Evolutionary conservation across 1,284 basidiomycete species (phyloP).

Genomic region (Heterobasidion parviporum): DNA sequence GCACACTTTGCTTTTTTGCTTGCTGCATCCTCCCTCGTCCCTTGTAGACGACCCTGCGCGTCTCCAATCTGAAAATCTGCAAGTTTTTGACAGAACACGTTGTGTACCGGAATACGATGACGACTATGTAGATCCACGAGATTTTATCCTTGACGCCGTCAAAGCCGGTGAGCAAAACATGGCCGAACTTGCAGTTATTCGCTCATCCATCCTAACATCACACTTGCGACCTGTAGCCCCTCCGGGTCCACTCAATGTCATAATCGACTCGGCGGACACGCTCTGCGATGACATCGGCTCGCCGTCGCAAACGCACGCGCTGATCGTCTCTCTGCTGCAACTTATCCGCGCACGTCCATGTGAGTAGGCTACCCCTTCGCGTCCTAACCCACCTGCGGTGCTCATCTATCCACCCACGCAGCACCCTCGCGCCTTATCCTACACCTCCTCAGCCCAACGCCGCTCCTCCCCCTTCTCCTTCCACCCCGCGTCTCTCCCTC

Average conservation of each 20-base stretch:
- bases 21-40: conserved; percentile 48
- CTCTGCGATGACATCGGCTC: conserved; percentile 50
- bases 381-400: conserved; percentile 4
- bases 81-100: conserved; percentile 43
- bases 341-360: conserved; percentile 37
- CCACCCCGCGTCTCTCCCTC: conserved; percentile 60
- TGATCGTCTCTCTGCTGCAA: conserved; percentile 37
- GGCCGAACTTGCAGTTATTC: neutral
- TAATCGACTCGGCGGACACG: conserved; percentile 64
- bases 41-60: conserved; percentile 21
- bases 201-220: neutral
- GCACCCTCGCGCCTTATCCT: conserved; percentile 60
- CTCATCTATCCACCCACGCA: conserved; percentile 18
- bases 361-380: conserved; percentile 20
- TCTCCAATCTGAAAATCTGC: conserved; percentile 20
- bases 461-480: conserved; percentile 46
- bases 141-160: conserved; percentile 35
- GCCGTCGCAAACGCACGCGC: conserved; percentile 40
- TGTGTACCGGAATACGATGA: conserved; percentile 48
- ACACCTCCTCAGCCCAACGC: conserved; percentile 45
- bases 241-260: conserved; percentile 38
- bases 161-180: conserved; percentile 33
- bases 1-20: conserved; percentile 45
- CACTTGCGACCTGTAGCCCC: conserved; percentile 21
- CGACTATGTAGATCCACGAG: conserved; percentile 21